Conservation (phyloP, 1,284 basidiomycete species). For the Leccinum huronense region DNA sequence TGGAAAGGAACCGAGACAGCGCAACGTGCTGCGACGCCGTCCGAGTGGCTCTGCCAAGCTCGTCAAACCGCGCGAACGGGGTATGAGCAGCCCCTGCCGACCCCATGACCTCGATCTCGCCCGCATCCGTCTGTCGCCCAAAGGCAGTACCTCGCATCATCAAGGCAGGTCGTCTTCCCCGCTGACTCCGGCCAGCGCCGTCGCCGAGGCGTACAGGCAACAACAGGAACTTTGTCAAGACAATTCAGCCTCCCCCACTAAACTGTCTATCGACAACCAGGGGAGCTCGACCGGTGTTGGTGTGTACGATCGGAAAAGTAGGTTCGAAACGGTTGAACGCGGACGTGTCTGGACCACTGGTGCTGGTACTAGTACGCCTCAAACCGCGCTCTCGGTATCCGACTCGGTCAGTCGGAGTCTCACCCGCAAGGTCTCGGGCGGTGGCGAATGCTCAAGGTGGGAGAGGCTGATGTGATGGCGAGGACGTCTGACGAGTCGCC, state of each 20-base stretch:
- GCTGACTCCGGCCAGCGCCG: slow-evolving; percentile 57
- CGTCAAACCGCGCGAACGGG: slow-evolving; percentile 24
- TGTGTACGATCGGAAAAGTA: slow-evolving; percentile 16
- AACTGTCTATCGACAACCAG: slow-evolving; percentile 14
- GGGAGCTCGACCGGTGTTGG: slow-evolving; percentile 11
- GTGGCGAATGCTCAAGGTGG: slow-evolving; percentile 38
- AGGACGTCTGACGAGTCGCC: slow-evolving; percentile 20
- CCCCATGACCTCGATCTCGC: slow-evolving; percentile 2
- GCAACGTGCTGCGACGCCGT: slow-evolving; percentile 49
- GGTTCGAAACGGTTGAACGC: slow-evolving; percentile 10
- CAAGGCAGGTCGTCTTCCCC: slow-evolving; percentile 1
- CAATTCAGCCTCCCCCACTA: slow-evolving; percentile 10
- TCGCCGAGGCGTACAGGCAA: slow-evolving; percentile 55
- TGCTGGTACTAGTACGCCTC: background rate
- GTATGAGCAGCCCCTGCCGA: slow-evolving; percentile 10
- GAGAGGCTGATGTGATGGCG: slow-evolving; percentile 7
- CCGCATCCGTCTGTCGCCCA: background rate
- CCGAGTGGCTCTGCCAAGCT: slow-evolving; percentile 39
- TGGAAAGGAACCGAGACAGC: slow-evolving; percentile 30
- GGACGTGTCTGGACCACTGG: background rate
- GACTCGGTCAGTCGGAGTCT: slow-evolving; percentile 18
- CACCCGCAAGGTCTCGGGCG: slow-evolving; percentile 42
- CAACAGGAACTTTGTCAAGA: slow-evolving; percentile 42
- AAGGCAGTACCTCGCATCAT: background rate
- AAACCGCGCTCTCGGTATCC: slow-evolving; percentile 10